phyloP scores from a whole-genome alignment of 345 rosid species.

The Cochlearia excelsa region DNA sequence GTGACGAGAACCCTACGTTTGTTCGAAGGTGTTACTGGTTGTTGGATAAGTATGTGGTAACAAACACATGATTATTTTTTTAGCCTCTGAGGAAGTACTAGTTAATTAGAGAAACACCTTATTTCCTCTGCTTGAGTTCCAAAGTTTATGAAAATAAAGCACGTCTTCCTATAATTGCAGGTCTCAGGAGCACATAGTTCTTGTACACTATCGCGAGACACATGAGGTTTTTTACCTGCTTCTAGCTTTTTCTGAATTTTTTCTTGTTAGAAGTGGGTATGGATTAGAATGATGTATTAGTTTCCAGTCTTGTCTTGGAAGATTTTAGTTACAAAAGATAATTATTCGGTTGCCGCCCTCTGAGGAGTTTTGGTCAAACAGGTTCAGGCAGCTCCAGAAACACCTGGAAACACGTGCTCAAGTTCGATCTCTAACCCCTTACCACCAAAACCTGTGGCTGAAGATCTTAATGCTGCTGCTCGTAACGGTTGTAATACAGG shows the following conservation, averaged over 20 bases:
- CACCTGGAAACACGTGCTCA: slow-evolving; percentile 66
- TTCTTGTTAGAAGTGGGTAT: slow-evolving; percentile 11
- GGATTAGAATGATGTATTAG: slow-evolving; percentile 4
- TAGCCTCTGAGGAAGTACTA: not conserved
- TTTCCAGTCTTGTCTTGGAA: slow-evolving; percentile 21
- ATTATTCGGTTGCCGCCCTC: slow-evolving; percentile 16
- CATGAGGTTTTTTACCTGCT: slow-evolving; percentile 54
- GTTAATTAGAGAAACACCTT: not conserved
- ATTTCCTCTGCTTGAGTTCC: slow-evolving; percentile 14
- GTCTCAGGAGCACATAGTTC: slow-evolving; percentile 89
- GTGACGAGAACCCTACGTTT: slow-evolving; percentile 80
- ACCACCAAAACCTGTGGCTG: slow-evolving; percentile 46
- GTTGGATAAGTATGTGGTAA: slow-evolving; percentile 78
- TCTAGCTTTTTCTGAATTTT: slow-evolving; percentile 2
- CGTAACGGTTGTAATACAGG: slow-evolving; percentile 41
- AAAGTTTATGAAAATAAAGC: not conserved
- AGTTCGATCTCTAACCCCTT: slow-evolving; percentile 73
- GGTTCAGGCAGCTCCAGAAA: slow-evolving; percentile 72
- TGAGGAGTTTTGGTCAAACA: slow-evolving; percentile 34
- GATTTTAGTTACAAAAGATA: slow-evolving; percentile 15
- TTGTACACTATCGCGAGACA: slow-evolving; percentile 97
- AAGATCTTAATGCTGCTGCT: slow-evolving; percentile 76
- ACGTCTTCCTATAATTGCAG: slow-evolving; percentile 37
- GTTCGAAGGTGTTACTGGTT: slow-evolving; percentile 99
- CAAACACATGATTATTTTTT: slow-evolving; percentile 14